Base-by-base conservation (phyloP, 768 basidiomycete species). In the Wakefieldia striispora region DNA sequence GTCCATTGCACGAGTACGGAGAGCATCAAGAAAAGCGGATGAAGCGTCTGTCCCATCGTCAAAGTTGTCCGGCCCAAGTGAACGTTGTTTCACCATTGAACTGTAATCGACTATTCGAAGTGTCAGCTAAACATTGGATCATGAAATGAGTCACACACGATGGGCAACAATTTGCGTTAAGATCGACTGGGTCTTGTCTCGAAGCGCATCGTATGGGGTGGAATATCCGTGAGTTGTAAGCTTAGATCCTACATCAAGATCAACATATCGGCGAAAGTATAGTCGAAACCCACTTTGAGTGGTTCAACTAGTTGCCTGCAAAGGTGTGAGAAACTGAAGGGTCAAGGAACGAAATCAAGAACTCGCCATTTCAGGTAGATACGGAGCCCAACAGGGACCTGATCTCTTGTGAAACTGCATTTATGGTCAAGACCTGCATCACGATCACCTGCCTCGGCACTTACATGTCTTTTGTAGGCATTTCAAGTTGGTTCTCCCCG, bases 401-500 rank as follows among this genome's bases (percentile, higher is more conserved):
- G 89, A 57, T 91, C 90, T 35, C 88, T 82, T 3, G 91, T 91
- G 68, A 87, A 91, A 57, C 87, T 87, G 53, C 11, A 29, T 16
- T 14, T 38, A 43, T 41, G 8, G 37, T 36, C 51, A 27, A 42
- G 37, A 40, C 9, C 36, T 13, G 1, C 3, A 17, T 38, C 20
- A 8, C 2, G 21, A 35, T 10, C 39, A 14, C 13, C 27, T 29
- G 8, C 10, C 27, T 29, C 24, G n/a, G 34, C 12, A 70, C 84
- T 57, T 57, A 86, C 86, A 90, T 90, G 56, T 90, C 88, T 68
- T 91, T 91, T 8, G 88, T 91, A 3, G 89, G 88, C 84, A 91
- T 86, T 64, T 91, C 89, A 24, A 88, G 65, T 64, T 91, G 89
- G 58, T 87, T 89, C 64, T 91, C 90, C 24, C 89, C 89, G 3